Percentiles rank a stretch among this genome's conserved stretches.
phyloP scores from a whole-genome alignment of 2,329 filamentous ascomycete species.

The Claviceps citrina region DNA sequence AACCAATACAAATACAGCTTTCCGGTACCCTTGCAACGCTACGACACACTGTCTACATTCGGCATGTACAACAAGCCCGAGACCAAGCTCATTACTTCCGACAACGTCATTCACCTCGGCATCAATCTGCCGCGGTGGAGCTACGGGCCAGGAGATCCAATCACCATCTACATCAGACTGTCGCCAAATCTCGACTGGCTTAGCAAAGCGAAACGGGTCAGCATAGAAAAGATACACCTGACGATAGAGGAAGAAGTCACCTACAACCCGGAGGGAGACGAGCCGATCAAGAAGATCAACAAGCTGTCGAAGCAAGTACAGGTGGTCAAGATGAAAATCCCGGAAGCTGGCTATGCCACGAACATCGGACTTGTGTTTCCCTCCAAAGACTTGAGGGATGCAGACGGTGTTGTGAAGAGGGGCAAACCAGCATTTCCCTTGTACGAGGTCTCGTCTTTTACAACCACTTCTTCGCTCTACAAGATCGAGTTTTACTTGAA shows the following conservation, averaged over 20 bases:
- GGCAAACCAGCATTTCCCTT: slow-evolving; percentile 77
- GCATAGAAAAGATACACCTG: slow-evolving; percentile 85
- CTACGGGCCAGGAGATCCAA: slow-evolving; percentile 86
- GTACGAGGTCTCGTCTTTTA: slow-evolving; percentile 81
- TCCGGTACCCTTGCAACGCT: slow-evolving; percentile 77
- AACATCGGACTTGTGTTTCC: slow-evolving; percentile 87
- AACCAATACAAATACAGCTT: slow-evolving; percentile 84
- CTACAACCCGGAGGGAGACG: slow-evolving; percentile 96
- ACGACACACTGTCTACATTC: slow-evolving; percentile 94
- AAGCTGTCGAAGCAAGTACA: slow-evolving; percentile 74
- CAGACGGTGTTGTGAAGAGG: slow-evolving; percentile 72
- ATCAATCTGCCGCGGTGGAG: slow-evolving; percentile 92
- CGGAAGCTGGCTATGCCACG: slow-evolving; percentile 82
- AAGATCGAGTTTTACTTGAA: slow-evolving; percentile 96
- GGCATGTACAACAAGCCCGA: slow-evolving; percentile 98
- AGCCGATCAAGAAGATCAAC: slow-evolving; percentile 80
- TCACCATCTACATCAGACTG: slow-evolving; percentile 89
- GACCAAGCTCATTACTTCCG: slow-evolving; percentile 67
- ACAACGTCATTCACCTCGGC: slow-evolving; percentile 80
- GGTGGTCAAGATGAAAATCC: slow-evolving; percentile 65
- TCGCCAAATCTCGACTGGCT: slow-evolving; percentile 86
- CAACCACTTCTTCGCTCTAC: slow-evolving; percentile 84
- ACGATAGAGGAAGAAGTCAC: slow-evolving; percentile 94
- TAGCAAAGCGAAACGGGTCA: slow-evolving; percentile 77
- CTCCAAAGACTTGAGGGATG: slow-evolving; percentile 71